Conservation (phyloP, 352 stramenopile genomes). For the Globisporangium emineosum region DNA sequence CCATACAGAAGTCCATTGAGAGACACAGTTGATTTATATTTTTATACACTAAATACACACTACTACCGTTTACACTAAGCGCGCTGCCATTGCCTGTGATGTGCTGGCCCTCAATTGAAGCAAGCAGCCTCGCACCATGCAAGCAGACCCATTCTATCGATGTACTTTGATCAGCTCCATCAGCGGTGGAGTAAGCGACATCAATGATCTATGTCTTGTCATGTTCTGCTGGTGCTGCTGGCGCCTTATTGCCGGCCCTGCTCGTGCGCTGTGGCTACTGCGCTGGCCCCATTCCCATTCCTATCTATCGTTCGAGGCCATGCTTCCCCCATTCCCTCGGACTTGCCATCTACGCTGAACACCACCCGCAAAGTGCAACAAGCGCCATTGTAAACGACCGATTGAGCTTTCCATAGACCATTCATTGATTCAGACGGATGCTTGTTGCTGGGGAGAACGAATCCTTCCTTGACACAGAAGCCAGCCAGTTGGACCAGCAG, state of each 20-base stretch:
- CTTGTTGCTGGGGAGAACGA: background rate
- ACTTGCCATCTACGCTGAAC: background rate
- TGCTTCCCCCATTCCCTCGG: background rate
- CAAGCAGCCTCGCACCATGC: too few species aligned
- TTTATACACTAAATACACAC: slow-evolving; percentile 8
- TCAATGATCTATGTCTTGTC: background rate
- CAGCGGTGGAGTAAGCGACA: background rate
- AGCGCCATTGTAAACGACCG: background rate
- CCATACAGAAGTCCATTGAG: slow-evolving; percentile 4
- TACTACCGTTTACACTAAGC: background rate
- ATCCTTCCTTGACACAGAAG: background rate
- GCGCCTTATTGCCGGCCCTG: background rate
- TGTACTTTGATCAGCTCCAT: background rate
- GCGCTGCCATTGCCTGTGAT: background rate
- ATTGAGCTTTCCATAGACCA: background rate
- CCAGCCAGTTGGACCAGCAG: too few species aligned
- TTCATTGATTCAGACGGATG: background rate
- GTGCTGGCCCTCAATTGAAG: background rate
- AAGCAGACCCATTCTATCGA: background rate
- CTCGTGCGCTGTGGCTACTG: background rate
- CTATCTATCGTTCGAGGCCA: too few species aligned
- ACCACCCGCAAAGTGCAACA: background rate
- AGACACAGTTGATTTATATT: slow-evolving; percentile 9
- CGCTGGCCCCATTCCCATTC: background rate
- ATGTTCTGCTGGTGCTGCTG: background rate